Conservation (phyloP, 164 flowering plant species). For the Nymphaea thermarum region DNA sequence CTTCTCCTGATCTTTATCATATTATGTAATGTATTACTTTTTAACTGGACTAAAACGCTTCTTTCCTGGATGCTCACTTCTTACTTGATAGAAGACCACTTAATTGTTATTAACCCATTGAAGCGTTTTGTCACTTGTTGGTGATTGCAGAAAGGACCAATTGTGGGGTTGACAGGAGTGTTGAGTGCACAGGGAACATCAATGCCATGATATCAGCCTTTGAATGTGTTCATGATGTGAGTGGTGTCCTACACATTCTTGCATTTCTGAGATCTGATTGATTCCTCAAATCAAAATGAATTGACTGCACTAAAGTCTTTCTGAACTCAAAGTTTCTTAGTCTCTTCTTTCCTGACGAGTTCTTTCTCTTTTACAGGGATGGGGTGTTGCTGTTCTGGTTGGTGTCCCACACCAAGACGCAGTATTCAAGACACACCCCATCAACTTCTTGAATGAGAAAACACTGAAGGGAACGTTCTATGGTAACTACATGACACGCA, state of each 20-base stretch:
- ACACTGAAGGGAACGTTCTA: constrained; percentile 41
- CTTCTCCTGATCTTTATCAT: constrained; percentile 14
- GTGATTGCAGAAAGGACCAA: constrained; percentile 1
- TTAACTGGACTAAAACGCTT: too few species aligned
- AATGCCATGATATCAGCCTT: constrained; percentile 32
- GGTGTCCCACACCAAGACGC: constrained; percentile 14
- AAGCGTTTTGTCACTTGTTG: background rate
- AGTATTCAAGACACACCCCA: constrained; percentile 13
- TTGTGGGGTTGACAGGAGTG: constrained; percentile 20
- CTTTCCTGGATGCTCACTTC: too few species aligned
- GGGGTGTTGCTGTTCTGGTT: constrained; percentile 17
- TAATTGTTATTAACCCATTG: too few species aligned
- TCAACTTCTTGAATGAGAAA: constrained; percentile 28
- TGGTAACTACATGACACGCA: constrained; percentile 54
- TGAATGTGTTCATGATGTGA: constrained; percentile 36
- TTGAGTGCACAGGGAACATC: constrained; percentile 26
- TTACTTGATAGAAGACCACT: too few species aligned
- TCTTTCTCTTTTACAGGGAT: constrained; percentile 8
- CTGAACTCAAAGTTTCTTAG: too few species aligned
- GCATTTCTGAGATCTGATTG: too few species aligned
- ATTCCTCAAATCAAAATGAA: too few species aligned
- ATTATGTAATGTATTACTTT: too few species aligned
- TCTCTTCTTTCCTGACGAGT: too few species aligned
- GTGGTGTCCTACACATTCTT: background rate
- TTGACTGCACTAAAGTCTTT: too few species aligned